phyloP scores from a whole-genome alignment of 805 yeast genomes.

The Dipodascopsis tothii region DNA sequence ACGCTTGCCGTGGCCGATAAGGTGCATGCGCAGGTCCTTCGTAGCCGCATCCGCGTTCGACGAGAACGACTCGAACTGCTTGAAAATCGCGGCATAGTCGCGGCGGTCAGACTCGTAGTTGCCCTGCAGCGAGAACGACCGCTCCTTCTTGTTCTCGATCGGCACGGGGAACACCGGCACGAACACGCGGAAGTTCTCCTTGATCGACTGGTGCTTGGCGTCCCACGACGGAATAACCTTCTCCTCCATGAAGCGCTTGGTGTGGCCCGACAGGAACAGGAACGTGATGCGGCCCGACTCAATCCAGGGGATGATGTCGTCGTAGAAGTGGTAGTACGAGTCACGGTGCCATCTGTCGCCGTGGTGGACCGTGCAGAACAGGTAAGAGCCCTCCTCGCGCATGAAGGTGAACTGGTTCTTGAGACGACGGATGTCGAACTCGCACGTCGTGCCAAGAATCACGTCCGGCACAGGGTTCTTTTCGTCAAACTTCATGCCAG shows the following conservation, averaged over 20 bases:
- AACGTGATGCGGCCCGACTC: slow-evolving; percentile 17
- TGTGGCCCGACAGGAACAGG: slow-evolving; percentile 20
- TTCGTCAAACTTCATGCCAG: slow-evolving; percentile 15
- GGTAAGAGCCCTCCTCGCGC: slow-evolving; percentile 14
- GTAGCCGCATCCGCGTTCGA: slow-evolving; percentile 8
- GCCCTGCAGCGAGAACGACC: slow-evolving; percentile 18
- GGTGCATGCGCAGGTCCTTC: slow-evolving; percentile 16
- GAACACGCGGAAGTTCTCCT: slow-evolving; percentile 9
- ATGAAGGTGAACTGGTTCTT: slow-evolving; percentile 9
- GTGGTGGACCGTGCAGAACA: slow-evolving; percentile 22
- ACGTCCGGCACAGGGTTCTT: slow-evolving; percentile 18
- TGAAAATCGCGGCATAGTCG: slow-evolving; percentile 18
- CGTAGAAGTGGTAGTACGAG: slow-evolving; percentile 15
- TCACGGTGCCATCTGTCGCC: slow-evolving; percentile 19
- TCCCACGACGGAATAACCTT: slow-evolving; percentile 16
- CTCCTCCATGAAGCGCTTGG: slow-evolving; percentile 14
- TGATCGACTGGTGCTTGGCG: slow-evolving; percentile 8
- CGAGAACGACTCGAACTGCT: slow-evolving; percentile 13
- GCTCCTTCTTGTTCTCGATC: slow-evolving; percentile 16
- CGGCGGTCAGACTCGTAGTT: slow-evolving; percentile 22
- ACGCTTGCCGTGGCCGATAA: slow-evolving; percentile 21
- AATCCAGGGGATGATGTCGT: slow-evolving; percentile 18
- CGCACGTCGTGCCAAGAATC: slow-evolving; percentile 20
- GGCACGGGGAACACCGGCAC: slow-evolving; percentile 24
- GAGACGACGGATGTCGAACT: slow-evolving; percentile 13